Evolutionary conservation across 2,329 filamentous ascomycete genomes (phyloP), one percentile per base, ranked within the genome.

Genomic region (Sporothrix brunneoviolacea): DNA sequence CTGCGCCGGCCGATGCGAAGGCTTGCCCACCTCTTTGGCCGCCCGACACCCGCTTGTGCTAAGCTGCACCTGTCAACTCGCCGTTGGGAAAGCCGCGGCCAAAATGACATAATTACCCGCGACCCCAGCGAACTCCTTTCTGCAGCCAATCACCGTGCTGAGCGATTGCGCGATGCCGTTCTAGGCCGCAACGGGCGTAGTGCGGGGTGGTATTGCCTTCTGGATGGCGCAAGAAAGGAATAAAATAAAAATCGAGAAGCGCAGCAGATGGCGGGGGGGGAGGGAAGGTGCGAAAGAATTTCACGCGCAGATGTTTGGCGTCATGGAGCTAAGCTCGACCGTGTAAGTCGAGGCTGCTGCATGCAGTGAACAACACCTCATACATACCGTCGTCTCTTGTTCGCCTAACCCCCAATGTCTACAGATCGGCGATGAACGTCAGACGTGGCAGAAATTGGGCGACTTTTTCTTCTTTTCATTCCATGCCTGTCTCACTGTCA

Each of bases 121-220:
- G 15, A 18, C 36, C 36, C 45, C 45, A 41, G 48, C 24, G 6
- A 35, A 32, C 30, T 8, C 4, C 13, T 12, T 7, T 12, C 8
- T 18, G 22, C 37, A 21, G 46, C 56, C 54, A 58, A 58, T 58
- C 38, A 41, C 4, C 7, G n/a, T 5, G 7, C n/a, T 8, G 9
- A 13, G 15, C 21, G 52, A 58, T 58, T 56, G 56, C 56, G 56
- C 56, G 54, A 58, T 58, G 42, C n/a, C 0, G 36, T 27, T n/a
- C 56, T 56, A 58, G 32, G 8, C 53, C 43, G 3, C 4, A 47
- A 28, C 6, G n/a, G 33, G 50, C 8, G 36, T 58, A 58, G 56
- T 47, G 54, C 54, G 52, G 52, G 52, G 54, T 48, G 43, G 38
- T 50, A 42, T 27, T 36, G 38, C 21, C 27, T 19, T 8, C 19